Evolutionary conservation across 257 asterid genomes (phyloP).

Genomic region (Ocimum tenuiflorum): DNA sequence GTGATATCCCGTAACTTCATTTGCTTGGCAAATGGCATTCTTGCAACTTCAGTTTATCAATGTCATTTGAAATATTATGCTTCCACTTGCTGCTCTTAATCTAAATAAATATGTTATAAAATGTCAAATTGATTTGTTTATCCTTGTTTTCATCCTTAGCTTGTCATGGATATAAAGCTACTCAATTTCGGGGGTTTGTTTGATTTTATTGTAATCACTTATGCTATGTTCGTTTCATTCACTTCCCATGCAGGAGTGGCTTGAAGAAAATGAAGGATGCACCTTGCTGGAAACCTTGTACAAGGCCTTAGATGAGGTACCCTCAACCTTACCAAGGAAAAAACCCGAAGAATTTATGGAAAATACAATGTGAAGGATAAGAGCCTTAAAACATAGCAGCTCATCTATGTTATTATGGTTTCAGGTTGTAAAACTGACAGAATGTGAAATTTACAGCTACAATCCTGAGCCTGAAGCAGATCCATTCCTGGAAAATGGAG

Average conservation of each 20-base stretch:
- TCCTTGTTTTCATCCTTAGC: background rate
- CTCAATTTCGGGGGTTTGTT: background rate
- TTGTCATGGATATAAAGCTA: background rate
- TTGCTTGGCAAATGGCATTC: background rate
- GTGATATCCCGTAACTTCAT: background rate
- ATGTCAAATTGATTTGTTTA: background rate
- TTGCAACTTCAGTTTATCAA: background rate
- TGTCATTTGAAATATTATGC: background rate
- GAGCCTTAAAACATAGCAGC: background rate
- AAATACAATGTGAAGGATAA: background rate
- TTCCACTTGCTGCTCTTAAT: background rate
- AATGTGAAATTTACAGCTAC: slow-evolving; percentile 89
- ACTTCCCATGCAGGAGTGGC: slow-evolving; percentile 71
- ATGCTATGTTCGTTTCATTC: background rate
- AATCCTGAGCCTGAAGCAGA: slow-evolving; percentile 83
- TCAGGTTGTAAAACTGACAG: slow-evolving; percentile 85
- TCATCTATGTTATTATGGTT: slow-evolving; percentile 9
- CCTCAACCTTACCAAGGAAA: slow-evolving; percentile 10
- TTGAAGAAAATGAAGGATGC: slow-evolving; percentile 50
- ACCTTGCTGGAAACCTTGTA: slow-evolving; percentile 58
- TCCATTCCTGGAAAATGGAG: slow-evolving; percentile 75
- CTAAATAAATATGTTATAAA: background rate
- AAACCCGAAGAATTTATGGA: background rate
- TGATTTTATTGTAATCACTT: background rate
- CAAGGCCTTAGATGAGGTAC: slow-evolving; percentile 93